Evolutionary conservation across 202 grass and related monocot species (phyloP).

Genomic region (Panicum virgatum): DNA sequence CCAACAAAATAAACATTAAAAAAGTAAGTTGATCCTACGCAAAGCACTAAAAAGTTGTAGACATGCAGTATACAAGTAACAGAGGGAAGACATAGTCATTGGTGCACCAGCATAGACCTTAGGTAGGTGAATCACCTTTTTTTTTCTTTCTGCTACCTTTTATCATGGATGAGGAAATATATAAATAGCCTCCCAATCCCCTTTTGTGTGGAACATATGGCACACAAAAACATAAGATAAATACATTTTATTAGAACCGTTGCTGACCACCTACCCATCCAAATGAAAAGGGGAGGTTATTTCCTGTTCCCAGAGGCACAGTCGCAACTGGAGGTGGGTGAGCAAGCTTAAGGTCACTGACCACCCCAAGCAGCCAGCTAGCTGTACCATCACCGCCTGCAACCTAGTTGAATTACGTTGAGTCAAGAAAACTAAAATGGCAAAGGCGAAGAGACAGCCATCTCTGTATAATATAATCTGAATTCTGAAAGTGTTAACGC

Average conservation of each 20-base stretch:
- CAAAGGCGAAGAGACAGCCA: constrained; percentile 12
- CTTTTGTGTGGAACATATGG: constrained; percentile 26
- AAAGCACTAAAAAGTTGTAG: constrained; percentile 3
- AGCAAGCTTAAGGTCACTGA: constrained; percentile 86
- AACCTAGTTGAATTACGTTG: constrained; percentile 59
- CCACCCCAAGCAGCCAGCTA: constrained; percentile 94
- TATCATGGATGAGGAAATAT: not conserved
- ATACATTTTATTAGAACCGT: constrained; percentile 18
- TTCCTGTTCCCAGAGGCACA: constrained; percentile 91
- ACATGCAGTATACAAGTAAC: not conserved
- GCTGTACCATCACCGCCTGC: constrained; percentile 94
- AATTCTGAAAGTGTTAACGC: constrained; percentile 40
- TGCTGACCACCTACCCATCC: constrained; percentile 75
- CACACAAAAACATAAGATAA: not conserved
- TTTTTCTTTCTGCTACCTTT: not conserved
- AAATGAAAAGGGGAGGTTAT: constrained; percentile 96
- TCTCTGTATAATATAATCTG: constrained; percentile 1
- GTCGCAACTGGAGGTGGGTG: constrained; percentile 78
- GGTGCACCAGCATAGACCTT: not conserved
- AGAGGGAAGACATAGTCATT: not conserved
- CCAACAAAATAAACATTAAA: constrained; percentile 4
- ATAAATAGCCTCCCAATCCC: not conserved
- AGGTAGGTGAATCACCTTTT: not conserved
- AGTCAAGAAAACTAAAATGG: constrained; percentile 4
- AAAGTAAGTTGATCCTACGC: not conserved